phyloP scores from a whole-genome alignment of 257 asterid genomes.

The Fraxinus quadrangulata region DNA sequence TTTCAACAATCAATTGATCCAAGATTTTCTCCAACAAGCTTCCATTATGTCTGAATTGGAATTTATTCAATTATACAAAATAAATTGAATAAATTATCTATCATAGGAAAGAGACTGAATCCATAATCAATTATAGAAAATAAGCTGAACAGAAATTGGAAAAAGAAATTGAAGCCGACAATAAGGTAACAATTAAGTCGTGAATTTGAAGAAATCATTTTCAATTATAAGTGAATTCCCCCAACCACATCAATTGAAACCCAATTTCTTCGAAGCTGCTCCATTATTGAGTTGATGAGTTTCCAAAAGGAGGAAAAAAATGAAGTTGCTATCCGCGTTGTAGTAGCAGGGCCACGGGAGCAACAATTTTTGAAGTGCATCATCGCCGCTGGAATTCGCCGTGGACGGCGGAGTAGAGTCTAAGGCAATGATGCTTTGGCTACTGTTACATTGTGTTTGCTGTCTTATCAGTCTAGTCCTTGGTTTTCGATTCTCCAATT shows the following conservation, averaged over 20 bases:
- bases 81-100: too few species aligned
- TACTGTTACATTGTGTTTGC: conserved; percentile 69
- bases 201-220: conserved; percentile 53
- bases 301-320: conserved; percentile 8
- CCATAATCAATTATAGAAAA: neutral
- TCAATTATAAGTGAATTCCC: conserved; percentile 27
- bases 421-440: conserved; percentile 78
- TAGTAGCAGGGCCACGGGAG: conserved; percentile 86
- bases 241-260: conserved; percentile 20
- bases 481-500: conserved; percentile 91
- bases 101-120: neutral
- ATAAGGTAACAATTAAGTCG: conserved; percentile 49
- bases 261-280: conserved; percentile 43
- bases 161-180: conserved; percentile 33
- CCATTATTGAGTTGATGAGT: neutral
- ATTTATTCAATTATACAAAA: too few species aligned
- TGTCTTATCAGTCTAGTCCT: conserved; percentile 84
- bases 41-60: too few species aligned
- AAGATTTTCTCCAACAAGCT: too few species aligned
- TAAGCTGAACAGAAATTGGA: neutral
- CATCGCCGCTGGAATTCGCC: conserved; percentile 64
- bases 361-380: conserved; percentile 15
- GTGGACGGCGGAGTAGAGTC: conserved; percentile 70
- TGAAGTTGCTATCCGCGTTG: conserved; percentile 77
- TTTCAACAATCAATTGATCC: too few species aligned